Evolutionary conservation across 2,329 filamentous ascomycete genomes (phyloP).

Genomic region (Uncinocarpus reesii): DNA sequence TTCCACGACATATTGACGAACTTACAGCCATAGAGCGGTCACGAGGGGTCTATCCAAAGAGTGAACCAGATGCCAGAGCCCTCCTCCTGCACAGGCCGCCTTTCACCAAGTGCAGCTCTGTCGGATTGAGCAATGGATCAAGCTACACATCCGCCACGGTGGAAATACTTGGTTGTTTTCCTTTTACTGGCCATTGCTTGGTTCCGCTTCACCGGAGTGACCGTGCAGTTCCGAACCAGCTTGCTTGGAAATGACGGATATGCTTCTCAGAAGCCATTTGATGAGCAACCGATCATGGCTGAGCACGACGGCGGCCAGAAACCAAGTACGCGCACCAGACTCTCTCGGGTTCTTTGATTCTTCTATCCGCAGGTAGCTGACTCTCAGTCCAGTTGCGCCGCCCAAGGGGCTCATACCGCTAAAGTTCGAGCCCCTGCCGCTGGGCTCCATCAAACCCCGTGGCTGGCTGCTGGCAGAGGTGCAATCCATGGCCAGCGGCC

Average conservation of each 20-base stretch:
- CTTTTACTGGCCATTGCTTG: neutral
- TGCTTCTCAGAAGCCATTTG: neutral
- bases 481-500: conserved; percentile 40
- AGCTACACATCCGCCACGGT: neutral
- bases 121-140: too few relatives aligned
- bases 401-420: conserved; percentile 6
- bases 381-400: neutral
- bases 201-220: neutral
- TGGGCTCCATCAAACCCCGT: conserved; percentile 42
- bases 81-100: too few relatives aligned
- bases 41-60: too few relatives aligned
- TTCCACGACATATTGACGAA: too few relatives aligned
- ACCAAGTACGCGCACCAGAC: conserved; percentile 4
- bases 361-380: neutral
- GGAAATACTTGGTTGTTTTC: neutral
- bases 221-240: neutral
- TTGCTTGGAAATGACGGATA: neutral
- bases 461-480: conserved; percentile 47
- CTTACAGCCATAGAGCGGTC: too few relatives aligned
- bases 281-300: neutral
- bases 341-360: neutral
- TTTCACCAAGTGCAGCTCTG: too few relatives aligned
- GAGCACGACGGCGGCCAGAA: conserved; percentile 1
- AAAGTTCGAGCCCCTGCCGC: conserved; percentile 26
- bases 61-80: too few relatives aligned